These are phyloP conservation scores for Penicillium sclerotiorum DNA, from an alignment of 2,329 filamentous ascomycete species.

Conservation along the genomic window DNA sequence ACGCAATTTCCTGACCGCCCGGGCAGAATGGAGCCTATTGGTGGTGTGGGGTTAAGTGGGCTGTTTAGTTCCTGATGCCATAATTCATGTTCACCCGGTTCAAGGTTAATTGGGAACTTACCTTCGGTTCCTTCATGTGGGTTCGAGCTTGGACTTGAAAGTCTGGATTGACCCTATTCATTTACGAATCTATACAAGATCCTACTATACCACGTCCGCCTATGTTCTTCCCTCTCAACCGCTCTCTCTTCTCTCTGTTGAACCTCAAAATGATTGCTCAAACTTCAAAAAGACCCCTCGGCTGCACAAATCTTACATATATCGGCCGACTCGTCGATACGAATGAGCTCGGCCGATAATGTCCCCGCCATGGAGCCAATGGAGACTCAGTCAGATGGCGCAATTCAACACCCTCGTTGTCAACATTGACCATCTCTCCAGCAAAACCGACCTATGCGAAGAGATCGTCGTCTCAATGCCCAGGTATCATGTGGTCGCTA, in stretches of 20 bases:
- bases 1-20: constrained; percentile 40
- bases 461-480: too few species aligned
- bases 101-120: neutral
- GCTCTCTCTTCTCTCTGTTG: too few species aligned
- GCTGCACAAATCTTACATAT: neutral
- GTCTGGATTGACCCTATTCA: too few species aligned
- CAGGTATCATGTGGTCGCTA: neutral
- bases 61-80: constrained; percentile 27
- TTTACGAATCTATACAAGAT: too few species aligned
- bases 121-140: too few species aligned
- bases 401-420: constrained; percentile 27
- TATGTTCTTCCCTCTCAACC: too few species aligned
- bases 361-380: constrained; percentile 29
- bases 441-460: too few species aligned
- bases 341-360: constrained; percentile 29
- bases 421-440: constrained; percentile 3
- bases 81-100: neutral
- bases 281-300: too few species aligned
- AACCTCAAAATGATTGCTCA: too few species aligned
- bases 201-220: too few species aligned
- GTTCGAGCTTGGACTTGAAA: too few species aligned
- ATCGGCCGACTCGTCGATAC: neutral
- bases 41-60: constrained; percentile 22
- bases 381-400: constrained; percentile 32
- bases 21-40: constrained; percentile 35